Evolutionary conservation across 108 stramenopile genomes (phyloP).

Genomic region (Epithemia pelagica): DNA sequence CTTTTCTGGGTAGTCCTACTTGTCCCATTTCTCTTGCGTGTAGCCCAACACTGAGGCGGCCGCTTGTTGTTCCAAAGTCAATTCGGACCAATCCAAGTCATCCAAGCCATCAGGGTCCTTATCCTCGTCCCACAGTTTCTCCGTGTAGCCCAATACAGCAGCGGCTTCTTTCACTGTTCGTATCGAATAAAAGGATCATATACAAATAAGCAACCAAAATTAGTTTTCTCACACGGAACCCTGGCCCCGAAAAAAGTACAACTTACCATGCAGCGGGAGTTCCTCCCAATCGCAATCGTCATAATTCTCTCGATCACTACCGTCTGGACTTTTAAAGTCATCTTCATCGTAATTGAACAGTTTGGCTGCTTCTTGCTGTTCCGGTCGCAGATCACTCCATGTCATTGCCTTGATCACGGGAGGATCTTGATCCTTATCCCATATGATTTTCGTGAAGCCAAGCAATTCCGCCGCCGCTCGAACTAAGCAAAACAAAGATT

Average conservation of each 20-base stretch:
- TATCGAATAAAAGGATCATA: not conserved
- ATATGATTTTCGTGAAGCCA: constrained; percentile 44
- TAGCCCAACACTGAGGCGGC: constrained; percentile 24
- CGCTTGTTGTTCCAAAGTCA: constrained; percentile 27
- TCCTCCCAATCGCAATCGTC: not conserved
- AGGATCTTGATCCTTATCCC: constrained; percentile 96
- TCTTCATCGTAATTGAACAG: not conserved
- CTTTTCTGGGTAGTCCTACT: constrained; percentile 4
- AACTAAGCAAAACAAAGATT: not conserved
- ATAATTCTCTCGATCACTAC: not conserved
- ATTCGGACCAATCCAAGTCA: constrained; percentile 27
- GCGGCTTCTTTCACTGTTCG: constrained; percentile 27
- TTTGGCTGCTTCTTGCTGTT: not conserved
- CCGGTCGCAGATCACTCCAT: constrained; percentile 3
- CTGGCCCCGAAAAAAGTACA: not conserved
- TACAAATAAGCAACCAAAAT: not conserved
- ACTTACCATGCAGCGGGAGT: not conserved
- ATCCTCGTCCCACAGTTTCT: constrained; percentile 34
- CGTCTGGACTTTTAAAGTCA: not conserved
- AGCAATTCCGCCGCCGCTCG: not conserved
- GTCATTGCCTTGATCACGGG: constrained; percentile 89
- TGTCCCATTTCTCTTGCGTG: constrained; percentile 7
- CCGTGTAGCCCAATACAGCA: constrained; percentile 34
- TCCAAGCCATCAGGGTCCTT: constrained; percentile 16
- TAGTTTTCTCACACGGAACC: not conserved